Conservation (phyloP, 2,329 filamentous ascomycete genomes). For the Sphaceloma murrayae region DNA sequence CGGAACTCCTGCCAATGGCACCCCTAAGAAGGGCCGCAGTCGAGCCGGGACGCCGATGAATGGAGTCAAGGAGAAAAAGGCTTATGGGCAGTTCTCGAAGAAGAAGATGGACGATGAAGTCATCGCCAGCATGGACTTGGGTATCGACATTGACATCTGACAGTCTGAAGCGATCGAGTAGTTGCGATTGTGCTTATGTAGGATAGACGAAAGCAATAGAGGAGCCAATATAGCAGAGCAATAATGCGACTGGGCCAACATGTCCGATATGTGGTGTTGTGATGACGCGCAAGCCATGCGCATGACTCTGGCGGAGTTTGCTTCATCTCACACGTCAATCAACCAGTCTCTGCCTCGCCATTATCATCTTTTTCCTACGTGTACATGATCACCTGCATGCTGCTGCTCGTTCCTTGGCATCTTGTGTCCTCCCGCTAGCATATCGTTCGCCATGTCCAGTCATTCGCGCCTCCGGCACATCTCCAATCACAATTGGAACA, state of each 20-base stretch:
- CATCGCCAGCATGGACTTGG: constrained; percentile 78
- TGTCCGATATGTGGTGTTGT: too few species aligned
- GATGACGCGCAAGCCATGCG: too few species aligned
- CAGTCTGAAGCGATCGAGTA: neutral
- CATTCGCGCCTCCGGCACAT: constrained; percentile 24
- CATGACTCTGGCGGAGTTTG: too few species aligned
- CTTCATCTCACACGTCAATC: too few species aligned
- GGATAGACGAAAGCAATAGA: too few species aligned
- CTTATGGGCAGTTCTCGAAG: constrained; percentile 39
- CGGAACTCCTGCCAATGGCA: constrained; percentile 41
- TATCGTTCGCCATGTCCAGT: too few species aligned
- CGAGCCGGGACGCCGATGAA: constrained; percentile 30
- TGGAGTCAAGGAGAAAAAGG: constrained; percentile 42
- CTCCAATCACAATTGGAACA: constrained; percentile 44
- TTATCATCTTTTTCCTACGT: too few species aligned
- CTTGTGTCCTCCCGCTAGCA: constrained; percentile 62
- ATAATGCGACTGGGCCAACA: too few species aligned
- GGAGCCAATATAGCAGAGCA: too few species aligned
- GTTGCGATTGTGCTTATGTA: neutral
- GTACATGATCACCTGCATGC: too few species aligned
- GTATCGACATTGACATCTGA: constrained; percentile 82
- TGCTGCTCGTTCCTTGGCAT: too few species aligned
- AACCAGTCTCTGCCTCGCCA: too few species aligned
- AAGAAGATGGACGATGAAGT: constrained; percentile 85
- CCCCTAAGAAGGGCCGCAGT: constrained; percentile 33